A percentile compares a stretch with the other conserved stretches of the same genome.
Conservation (phyloP, 2,329 filamentous ascomycete species). For the Sporothrix schenckii region DNA sequence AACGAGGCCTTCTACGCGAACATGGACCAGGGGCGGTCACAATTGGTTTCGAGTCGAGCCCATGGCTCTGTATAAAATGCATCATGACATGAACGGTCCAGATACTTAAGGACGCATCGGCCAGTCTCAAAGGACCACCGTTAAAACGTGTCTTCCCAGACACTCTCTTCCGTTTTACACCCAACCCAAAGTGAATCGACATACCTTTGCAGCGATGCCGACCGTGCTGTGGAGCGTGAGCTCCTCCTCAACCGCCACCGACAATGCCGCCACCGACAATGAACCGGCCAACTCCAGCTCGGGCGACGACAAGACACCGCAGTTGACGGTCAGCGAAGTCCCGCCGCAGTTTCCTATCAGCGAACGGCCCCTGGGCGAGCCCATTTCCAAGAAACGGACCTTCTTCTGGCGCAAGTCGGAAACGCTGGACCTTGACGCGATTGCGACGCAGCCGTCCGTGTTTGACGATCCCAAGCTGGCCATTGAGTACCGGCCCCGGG, state of each 20-base stretch:
- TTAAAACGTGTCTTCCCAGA: not conserved
- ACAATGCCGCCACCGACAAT: not conserved
- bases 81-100: not conserved
- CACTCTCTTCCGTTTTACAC: not conserved
- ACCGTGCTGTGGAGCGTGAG: not conserved
- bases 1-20: not conserved
- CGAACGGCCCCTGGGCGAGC: not conserved
- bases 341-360: conserved; percentile 2
- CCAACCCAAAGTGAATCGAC: not conserved
- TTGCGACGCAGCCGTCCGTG: conserved; percentile 26
- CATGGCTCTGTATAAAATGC: not conserved
- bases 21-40: not conserved
- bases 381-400: not conserved
- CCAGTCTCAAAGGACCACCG: not conserved
- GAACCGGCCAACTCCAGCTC: not conserved
- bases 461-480: conserved; percentile 20
- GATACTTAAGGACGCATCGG: not conserved
- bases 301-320: not conserved
- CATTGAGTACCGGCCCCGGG: conserved; percentile 2
- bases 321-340: not conserved
- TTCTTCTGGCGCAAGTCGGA: conserved; percentile 8
- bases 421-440: conserved; percentile 5
- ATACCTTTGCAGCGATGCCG: not conserved
- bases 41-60: not conserved
- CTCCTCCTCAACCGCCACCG: not conserved